Percentiles rank a stretch among this genome's conserved stretches.
Conservation (phyloP, 768 basidiomycete genomes). For the Hydnomerulius pinastri region DNA sequence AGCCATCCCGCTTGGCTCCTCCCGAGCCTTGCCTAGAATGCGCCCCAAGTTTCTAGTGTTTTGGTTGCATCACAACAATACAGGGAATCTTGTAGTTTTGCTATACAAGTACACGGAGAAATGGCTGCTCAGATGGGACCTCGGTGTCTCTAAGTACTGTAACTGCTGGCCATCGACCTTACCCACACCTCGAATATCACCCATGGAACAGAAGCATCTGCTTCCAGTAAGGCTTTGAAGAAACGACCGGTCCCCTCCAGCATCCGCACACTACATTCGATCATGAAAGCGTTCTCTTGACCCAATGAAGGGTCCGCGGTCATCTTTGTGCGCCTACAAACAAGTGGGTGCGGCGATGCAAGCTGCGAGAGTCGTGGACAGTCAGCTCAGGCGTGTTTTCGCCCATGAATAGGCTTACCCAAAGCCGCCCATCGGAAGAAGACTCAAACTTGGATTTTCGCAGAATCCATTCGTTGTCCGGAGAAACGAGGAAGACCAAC, state of each 20-base stretch:
- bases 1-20: too few relatives aligned
- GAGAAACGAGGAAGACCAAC: constrained; percentile 39
- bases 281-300: constrained; percentile 1
- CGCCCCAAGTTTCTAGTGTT: too few relatives aligned
- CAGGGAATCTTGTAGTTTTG: too few relatives aligned
- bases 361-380: constrained; percentile 12
- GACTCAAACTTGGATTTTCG: constrained; percentile 26
- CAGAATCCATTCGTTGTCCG: constrained; percentile 35
- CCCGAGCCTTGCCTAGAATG: too few relatives aligned
- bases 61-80: too few relatives aligned
- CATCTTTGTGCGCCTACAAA: constrained; percentile 7
- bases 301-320: background rate
- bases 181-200: constrained; percentile 44
- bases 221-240: constrained; percentile 31
- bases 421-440: constrained; percentile 32
- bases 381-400: background rate
- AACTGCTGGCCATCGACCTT: constrained; percentile 18
- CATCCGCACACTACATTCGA: constrained; percentile 31
- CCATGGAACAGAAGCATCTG: constrained; percentile 35
- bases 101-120: too few relatives aligned
- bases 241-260: constrained; percentile 21
- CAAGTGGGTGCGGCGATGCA: constrained; percentile 14
- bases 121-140: too few relatives aligned
- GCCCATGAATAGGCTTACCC: constrained; percentile 29
- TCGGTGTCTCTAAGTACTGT: constrained; percentile 7